Base-by-base conservation (phyloP, 2,329 filamentous ascomycete species). In the Ascochyta rabiei region DNA sequence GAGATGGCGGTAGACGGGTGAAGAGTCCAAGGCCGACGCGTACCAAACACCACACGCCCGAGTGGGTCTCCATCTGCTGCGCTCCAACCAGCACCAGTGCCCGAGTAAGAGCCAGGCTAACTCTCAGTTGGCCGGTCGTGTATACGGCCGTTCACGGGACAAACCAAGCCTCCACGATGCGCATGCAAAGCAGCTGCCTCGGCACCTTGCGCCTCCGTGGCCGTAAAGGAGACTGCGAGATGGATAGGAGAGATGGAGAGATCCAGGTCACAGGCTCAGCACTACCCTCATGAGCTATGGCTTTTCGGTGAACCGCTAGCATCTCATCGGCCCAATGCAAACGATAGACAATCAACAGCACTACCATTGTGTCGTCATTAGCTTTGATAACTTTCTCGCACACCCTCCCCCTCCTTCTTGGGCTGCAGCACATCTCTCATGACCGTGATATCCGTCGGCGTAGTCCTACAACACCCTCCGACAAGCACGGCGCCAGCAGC, bases 401-500 rank as follows among this genome's bases (percentile, higher is more conserved):
- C 15, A 19, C 19, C n/a, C 19, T 44, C 16, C 13, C 37, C 21
- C 39, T 46, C 35, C 21, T 21, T 30, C 34, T 45, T 44, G 16
- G 33, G 33, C 34, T 41, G 19, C 50, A 76, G 48, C 23, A 66
- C 62, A 39, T 64, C 53, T 38, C 53, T 51, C 61, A 78, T 72
- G 10, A 68, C 66, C 26, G 56, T 50, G n/a, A 79, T 76, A 55
- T 79, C 76, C 9, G 68, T 64, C 0, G 78, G 78, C 5, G 73
- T 75, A 13, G 76, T 80, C 48, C 79, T 69, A 67, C 79, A 81
- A 60, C 79, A 81, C 1, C 79, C 79, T 10, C 79, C 79, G 43
- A 81, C 73, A 39, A 80, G 50, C 48, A 68, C 69, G 9, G 77
- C 79, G 1, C 79, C 77, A 24, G 67, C 67, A 3, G 59, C 53